Conservation (phyloP, 352 stramenopile genomes). For the Aphanomyces invadans region DNA sequence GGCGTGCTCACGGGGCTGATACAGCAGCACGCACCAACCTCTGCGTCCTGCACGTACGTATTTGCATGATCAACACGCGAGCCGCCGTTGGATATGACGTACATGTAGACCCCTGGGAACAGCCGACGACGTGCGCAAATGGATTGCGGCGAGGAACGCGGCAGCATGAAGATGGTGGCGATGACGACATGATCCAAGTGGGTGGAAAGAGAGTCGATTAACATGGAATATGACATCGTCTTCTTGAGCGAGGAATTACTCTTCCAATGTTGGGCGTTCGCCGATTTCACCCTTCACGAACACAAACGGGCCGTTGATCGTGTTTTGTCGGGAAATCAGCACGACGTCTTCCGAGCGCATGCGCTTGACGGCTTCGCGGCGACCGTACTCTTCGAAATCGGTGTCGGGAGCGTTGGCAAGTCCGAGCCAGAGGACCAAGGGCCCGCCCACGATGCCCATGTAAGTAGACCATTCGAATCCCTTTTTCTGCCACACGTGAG, state of each 20-base stretch:
- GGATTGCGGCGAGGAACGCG: background rate
- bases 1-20: slow-evolving; percentile 68
- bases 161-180: no score
- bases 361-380: slow-evolving; percentile 25
- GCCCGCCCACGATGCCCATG: slow-evolving; percentile 60
- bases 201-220: background rate
- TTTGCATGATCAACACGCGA: no score
- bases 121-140: background rate
- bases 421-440: slow-evolving; percentile 65
- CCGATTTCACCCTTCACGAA: slow-evolving; percentile 18
- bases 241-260: no score
- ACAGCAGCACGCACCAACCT: slow-evolving; percentile 45
- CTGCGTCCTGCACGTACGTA: slow-evolving; percentile 20
- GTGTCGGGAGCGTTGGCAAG: slow-evolving; percentile 74
- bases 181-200: no score
- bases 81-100: background rate
- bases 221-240: background rate
- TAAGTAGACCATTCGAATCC: slow-evolving; percentile 79
- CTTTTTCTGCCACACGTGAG: slow-evolving; percentile 71
- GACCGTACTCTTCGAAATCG: slow-evolving; percentile 73
- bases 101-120: slow-evolving; percentile 3
- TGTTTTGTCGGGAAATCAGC: slow-evolving; percentile 25
- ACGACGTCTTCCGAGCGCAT: slow-evolving; percentile 8
- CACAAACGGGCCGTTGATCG: slow-evolving; percentile 12
- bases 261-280: slow-evolving; percentile 12